A percentile compares a stretch with the other conserved stretches of the same genome.
Conservation (phyloP, 176 grass and related monocot species). For the Triticum monococcum region DNA sequence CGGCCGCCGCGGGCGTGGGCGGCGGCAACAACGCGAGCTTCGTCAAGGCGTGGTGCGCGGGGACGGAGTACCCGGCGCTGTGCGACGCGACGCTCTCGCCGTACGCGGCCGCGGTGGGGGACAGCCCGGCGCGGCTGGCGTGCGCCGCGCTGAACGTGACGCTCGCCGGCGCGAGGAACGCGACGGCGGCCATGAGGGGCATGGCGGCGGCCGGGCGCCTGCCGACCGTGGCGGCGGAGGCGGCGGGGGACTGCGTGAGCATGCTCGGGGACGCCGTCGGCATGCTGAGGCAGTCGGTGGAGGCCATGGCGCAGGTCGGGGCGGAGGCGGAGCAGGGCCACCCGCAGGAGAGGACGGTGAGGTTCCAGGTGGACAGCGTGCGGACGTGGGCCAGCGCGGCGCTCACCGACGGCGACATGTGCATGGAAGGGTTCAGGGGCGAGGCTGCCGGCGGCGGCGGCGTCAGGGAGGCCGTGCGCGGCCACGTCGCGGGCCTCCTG, state of each 20-base stretch:
- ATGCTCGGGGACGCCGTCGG: conserved; percentile 54
- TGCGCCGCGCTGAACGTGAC: conserved; percentile 45
- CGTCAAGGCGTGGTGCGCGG: conserved; percentile 42
- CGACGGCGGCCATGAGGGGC: conserved; percentile 20
- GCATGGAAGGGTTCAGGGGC: conserved; percentile 62
- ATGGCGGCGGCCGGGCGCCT: conserved; percentile 24
- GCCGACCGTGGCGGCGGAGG: conserved; percentile 35
- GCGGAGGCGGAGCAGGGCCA: not conserved
- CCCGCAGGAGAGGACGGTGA: not conserved
- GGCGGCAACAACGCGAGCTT: not conserved
- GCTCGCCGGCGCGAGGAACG: conserved; percentile 27
- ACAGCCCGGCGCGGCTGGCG: conserved; percentile 39
- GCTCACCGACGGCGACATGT: conserved; percentile 70
- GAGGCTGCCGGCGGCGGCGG: conserved; percentile 27
- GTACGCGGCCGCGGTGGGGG: conserved; percentile 29
- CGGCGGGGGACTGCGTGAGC: conserved; percentile 60
- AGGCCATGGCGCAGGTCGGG: conserved; percentile 43
- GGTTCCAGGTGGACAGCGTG: conserved; percentile 57
- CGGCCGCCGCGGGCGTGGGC: not conserved
- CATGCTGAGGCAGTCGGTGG: conserved; percentile 45
- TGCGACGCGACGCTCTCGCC: conserved; percentile 48
- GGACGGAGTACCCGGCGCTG: conserved; percentile 43
- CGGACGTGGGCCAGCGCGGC: conserved; percentile 90
- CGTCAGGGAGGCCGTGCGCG: conserved; percentile 30
- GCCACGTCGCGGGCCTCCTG: conserved; percentile 33